These are phyloP conservation scores for Trypanosoma rangeli DNA, from an alignment of 208 protist species.

Conservation along the genomic window DNA sequence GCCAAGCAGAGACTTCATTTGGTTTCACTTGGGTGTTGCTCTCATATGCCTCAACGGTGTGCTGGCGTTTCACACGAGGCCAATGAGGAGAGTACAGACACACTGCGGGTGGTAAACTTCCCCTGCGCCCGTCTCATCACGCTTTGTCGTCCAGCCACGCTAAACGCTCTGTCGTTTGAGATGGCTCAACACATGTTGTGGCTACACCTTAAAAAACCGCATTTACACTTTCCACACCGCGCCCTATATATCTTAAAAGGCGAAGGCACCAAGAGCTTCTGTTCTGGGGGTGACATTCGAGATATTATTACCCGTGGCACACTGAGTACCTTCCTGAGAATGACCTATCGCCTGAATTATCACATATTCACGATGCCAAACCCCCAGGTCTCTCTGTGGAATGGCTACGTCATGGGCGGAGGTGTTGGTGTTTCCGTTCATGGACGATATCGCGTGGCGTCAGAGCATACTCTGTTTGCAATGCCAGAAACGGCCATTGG, in stretches of 20 bases:
- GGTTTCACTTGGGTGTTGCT: neutral
- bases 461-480: conserved; percentile 73
- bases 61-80: neutral
- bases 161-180: conserved; percentile 50
- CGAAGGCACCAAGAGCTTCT: conserved; percentile 74
- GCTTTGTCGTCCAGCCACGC: conserved; percentile 30
- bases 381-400: conserved; percentile 71
- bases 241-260: conserved; percentile 64
- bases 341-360: conserved; percentile 75
- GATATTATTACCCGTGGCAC: conserved; percentile 35
- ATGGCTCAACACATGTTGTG: conserved; percentile 47
- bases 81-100: conserved; percentile 4
- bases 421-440: conserved; percentile 77
- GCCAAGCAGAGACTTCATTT: neutral
- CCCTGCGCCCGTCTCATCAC: conserved; percentile 44
- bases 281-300: conserved; percentile 81
- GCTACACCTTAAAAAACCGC: conserved; percentile 40
- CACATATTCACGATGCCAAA: conserved; percentile 45
- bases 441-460: conserved; percentile 71
- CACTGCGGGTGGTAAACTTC: conserved; percentile 33
- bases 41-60: neutral
- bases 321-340: conserved; percentile 37
- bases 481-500: conserved; percentile 90
- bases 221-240: conserved; percentile 34
- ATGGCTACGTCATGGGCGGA: conserved; percentile 84